Conservation (phyloP, 805 yeast genomes). For the Candida orba region DNA sequence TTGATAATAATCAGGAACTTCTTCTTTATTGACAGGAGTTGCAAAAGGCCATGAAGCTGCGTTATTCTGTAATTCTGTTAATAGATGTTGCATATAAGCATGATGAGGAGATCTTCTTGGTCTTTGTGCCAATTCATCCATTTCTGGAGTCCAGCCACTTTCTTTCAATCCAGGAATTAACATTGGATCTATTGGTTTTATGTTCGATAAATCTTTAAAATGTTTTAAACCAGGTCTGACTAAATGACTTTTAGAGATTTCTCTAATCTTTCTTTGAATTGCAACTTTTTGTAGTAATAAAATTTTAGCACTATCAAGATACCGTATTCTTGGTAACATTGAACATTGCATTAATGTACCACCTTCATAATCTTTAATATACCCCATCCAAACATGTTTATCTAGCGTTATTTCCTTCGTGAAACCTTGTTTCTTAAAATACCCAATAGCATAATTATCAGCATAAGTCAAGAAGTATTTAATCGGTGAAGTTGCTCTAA, state of each 20-base stretch:
- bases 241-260: slow-evolving; percentile 70
- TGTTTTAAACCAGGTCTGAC: slow-evolving; percentile 75
- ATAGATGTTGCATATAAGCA: slow-evolving; percentile 82
- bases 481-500: slow-evolving; percentile 77
- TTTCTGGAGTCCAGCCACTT: slow-evolving; percentile 97
- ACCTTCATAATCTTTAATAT: slow-evolving; percentile 97
- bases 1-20: slow-evolving; percentile 93
- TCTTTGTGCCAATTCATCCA: slow-evolving; percentile 93
- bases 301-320: slow-evolving; percentile 83
- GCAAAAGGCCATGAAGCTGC: slow-evolving; percentile 98
- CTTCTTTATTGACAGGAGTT: slow-evolving; percentile 86
- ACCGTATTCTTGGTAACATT: slow-evolving; percentile 83
- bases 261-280: slow-evolving; percentile 72
- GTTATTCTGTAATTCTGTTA: slow-evolving; percentile 86
- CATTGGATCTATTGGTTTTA: slow-evolving; percentile 65
- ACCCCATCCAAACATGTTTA: slow-evolving; percentile 92
- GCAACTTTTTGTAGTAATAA: slow-evolving; percentile 88
- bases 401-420: slow-evolving; percentile 90
- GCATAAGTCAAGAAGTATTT: slow-evolving; percentile 91
- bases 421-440: slow-evolving; percentile 96
- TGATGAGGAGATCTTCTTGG: slow-evolving; percentile 94
- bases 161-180: slow-evolving; percentile 85
- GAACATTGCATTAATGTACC: slow-evolving; percentile 97
- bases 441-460: slow-evolving; percentile 97
- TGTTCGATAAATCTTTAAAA: slow-evolving; percentile 45